Evolutionary conservation across 768 basidiomycete genomes (phyloP), one percentile per base, ranked within the genome.

Genomic region (Leucocoprinus leucothites): DNA sequence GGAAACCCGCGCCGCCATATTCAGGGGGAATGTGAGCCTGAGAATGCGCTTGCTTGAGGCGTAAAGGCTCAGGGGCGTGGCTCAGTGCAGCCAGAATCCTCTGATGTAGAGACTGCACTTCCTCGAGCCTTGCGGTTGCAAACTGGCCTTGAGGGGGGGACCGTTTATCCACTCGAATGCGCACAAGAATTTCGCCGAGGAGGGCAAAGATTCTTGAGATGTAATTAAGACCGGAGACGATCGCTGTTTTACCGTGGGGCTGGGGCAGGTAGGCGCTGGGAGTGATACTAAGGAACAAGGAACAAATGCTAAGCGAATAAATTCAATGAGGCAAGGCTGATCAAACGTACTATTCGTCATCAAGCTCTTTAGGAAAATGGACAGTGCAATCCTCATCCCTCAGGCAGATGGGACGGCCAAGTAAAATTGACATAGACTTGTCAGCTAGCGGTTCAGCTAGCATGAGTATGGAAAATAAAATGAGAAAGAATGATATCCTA

Each of bases 311-410:
- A 31, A 51, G 48, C 59, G 67, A 67, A 58, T 60, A 63, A 68
- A 38, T 56, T 71, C 65, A 60, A 74, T 51, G n/a, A 58, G 54
- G 51, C 49, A 49, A 45, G 60, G 53, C 53, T 60, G 61, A 50
- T 36, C 34, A 60, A 53, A 82, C 88, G 63, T 70, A 92, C 90
- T 91, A 92, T 74, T 92, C 90, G 66, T 93, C 90, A 69, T 93
- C 90, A 56, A 93, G 74, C 70, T 93, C 90, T 69, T 86, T 89
- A 24, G 91, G 91, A 71, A 92, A 91, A 67, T 91, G 86, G 2
- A 91, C 82, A 8, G 90, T 91, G 69, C 91, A 94, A 68, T 96
- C 93, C 67, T 94, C 94, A 64, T 94, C 91, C 51, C 90, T 81
- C 64, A 94, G 75, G 68, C 85, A 90, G 59, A 94, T 90, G 36